Conservation (phyloP, 2,329 filamentous ascomycete genomes). For the Sordariomycetes sp. region DNA sequence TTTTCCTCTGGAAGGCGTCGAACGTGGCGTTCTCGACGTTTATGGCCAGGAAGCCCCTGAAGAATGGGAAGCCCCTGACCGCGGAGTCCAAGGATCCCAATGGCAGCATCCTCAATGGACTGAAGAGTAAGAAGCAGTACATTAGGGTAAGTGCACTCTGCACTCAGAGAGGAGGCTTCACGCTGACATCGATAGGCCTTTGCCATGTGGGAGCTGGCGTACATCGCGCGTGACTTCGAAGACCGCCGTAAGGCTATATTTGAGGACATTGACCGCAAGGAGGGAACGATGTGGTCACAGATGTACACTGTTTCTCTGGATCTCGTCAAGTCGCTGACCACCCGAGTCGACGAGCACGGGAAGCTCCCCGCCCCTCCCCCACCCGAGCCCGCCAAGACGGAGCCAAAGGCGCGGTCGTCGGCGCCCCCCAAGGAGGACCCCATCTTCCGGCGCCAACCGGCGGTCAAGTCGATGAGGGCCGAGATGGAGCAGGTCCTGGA, state of each 20-base stretch:
- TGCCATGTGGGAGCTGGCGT: slow-evolving; percentile 80
- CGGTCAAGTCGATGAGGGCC: slow-evolving; percentile 22
- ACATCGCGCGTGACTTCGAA: slow-evolving; percentile 63
- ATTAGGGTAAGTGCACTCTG: slow-evolving; percentile 41
- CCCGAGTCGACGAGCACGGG: slow-evolving; percentile 50
- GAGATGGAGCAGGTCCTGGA: slow-evolving; percentile 32
- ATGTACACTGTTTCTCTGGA: slow-evolving; percentile 57
- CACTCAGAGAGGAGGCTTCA: not conserved
- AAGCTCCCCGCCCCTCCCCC: slow-evolving; percentile 23
- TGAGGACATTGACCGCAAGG: slow-evolving; percentile 72
- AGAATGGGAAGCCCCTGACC: slow-evolving; percentile 74
- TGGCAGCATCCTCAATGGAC: slow-evolving; percentile 70
- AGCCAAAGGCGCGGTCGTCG: slow-evolving; percentile 20
- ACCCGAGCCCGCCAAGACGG: slow-evolving; percentile 12
- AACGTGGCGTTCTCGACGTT: slow-evolving; percentile 72
- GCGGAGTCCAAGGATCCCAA: slow-evolving; percentile 82
- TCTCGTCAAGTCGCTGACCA: slow-evolving; percentile 53
- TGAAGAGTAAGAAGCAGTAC: slow-evolving; percentile 71
- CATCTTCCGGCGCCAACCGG: slow-evolving; percentile 26
- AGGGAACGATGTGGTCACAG: slow-evolving; percentile 71
- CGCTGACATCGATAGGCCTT: slow-evolving; percentile 43
- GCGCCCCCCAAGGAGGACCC: slow-evolving; percentile 29
- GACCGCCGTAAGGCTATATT: slow-evolving; percentile 73
- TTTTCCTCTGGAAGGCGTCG: slow-evolving; percentile 61
- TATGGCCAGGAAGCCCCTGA: slow-evolving; percentile 67